Evolutionary conservation across 192 early-diverging fungal species (phyloP).

Genomic region (Anaeromyces robustus): DNA sequence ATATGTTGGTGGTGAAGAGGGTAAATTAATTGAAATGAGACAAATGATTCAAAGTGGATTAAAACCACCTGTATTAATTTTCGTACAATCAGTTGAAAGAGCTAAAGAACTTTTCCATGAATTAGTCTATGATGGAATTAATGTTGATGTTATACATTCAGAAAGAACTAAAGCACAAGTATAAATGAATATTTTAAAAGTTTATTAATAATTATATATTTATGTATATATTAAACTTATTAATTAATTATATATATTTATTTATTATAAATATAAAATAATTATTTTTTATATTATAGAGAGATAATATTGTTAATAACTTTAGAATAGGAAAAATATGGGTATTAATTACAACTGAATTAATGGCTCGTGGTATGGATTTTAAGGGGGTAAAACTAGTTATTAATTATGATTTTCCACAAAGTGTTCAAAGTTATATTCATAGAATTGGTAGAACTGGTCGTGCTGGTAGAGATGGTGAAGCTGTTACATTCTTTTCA

Average conservation of each 20-base stretch:
- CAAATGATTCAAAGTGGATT: constrained; percentile 69
- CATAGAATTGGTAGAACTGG: constrained; percentile 87
- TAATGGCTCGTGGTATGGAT: constrained; percentile 72
- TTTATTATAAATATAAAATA: no score
- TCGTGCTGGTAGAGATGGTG: constrained; percentile 69
- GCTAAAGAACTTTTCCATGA: constrained; percentile 94
- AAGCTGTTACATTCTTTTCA: constrained; percentile 16
- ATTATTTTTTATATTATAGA: no score
- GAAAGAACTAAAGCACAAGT: constrained; percentile 84
- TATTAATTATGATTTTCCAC: constrained; percentile 75
- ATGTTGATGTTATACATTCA: constrained; percentile 95
- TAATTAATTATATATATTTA: neutral
- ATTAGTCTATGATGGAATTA: constrained; percentile 91
- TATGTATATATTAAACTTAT: no score
- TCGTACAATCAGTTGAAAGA: constrained; percentile 94
- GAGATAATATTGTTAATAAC: constrained; percentile 75
- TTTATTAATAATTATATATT: no score
- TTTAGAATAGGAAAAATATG: constrained; percentile 83
- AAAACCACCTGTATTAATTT: constrained; percentile 85
- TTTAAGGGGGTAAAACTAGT: constrained; percentile 61
- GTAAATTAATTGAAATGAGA: constrained; percentile 84
- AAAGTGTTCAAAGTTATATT: constrained; percentile 71
- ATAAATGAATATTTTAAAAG: neutral
- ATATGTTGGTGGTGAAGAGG: constrained; percentile 83
- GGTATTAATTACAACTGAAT: constrained; percentile 90